phyloP scores from a whole-genome alignment of 1,284 basidiomycete species.

The Apiotrichum sp. region DNA sequence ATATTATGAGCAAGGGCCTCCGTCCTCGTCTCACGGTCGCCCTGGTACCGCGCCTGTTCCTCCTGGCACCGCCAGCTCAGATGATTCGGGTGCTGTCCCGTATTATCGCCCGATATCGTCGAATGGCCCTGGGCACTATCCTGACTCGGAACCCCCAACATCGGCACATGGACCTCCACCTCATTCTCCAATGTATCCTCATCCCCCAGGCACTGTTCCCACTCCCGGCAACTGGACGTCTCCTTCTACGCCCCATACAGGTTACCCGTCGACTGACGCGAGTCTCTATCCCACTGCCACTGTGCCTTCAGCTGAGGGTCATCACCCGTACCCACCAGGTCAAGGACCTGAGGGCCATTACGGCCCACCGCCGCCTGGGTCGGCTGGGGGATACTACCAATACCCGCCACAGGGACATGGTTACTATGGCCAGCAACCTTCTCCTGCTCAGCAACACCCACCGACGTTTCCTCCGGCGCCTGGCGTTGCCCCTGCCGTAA shows the following conservation, averaged over 20 bases:
- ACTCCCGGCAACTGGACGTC: conserved; percentile 32
- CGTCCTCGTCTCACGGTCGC: conserved; percentile 21
- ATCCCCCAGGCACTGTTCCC: conserved; percentile 7
- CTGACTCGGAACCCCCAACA: conserved; percentile 41
- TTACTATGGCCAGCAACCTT: conserved; percentile 21
- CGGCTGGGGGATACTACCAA: conserved; percentile 25
- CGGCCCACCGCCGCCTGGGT: conserved; percentile 28
- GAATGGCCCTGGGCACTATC: conserved; percentile 38
- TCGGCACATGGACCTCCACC: conserved; percentile 39
- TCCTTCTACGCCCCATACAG: conserved; percentile 26
- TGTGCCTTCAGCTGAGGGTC: conserved; percentile 17
- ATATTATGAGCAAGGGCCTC: conserved; percentile 31
- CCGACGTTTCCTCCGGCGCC: conserved; percentile 8
- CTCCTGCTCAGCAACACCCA: conserved; percentile 9
- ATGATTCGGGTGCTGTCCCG: conserved; percentile 24
- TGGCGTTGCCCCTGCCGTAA: neutral
- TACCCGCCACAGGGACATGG: conserved; percentile 23
- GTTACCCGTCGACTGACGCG: conserved; percentile 25
- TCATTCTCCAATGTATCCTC: conserved; percentile 40
- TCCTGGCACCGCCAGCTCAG: conserved; percentile 24
- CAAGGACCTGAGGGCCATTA: conserved; percentile 14
- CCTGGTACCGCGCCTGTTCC: conserved; percentile 18
- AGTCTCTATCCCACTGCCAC: conserved; percentile 26
- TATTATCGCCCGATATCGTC: conserved; percentile 43
- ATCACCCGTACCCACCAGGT: conserved; percentile 17